phyloP scores from a whole-genome alignment of 2,329 filamentous ascomycete species.

The Ophiostoma himal-ulmi region DNA sequence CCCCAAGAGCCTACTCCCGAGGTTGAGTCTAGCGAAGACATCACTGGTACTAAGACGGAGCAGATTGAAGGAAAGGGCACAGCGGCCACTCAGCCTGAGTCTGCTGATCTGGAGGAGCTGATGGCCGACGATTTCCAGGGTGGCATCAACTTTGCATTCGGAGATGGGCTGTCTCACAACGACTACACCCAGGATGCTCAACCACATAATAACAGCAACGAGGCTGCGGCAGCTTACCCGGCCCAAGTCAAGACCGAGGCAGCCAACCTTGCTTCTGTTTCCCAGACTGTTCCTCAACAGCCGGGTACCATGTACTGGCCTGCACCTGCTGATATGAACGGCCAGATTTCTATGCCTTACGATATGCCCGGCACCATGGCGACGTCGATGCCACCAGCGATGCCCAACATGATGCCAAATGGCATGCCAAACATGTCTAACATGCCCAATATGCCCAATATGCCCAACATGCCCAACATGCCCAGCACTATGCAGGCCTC shows the following conservation, averaged over 20 bases:
- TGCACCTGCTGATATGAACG: background rate
- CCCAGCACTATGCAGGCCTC: background rate
- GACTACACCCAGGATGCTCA: background rate
- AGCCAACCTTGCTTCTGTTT: background rate
- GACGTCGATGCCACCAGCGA: background rate
- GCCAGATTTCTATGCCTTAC: background rate
- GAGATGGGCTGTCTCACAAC: background rate
- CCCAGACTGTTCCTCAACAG: constrained; percentile 7
- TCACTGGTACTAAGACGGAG: background rate
- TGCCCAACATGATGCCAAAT: background rate
- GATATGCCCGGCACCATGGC: background rate
- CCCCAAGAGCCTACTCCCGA: background rate
- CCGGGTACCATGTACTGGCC: background rate
- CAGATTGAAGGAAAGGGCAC: background rate
- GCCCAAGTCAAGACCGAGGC: background rate
- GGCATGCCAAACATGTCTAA: background rate
- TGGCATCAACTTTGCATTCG: constrained; percentile 17
- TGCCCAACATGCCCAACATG: background rate
- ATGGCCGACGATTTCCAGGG: constrained; percentile 17
- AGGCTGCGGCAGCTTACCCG: background rate
- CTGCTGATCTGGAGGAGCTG: constrained; percentile 14
- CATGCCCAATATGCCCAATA: background rate
- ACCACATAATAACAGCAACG: background rate
- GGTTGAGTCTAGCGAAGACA: background rate
- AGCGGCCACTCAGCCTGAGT: background rate